Percentiles rank a stretch among this genome's conserved stretches.
Evolutionary conservation across 495 filamentous ascomycete species (phyloP).

Genomic region (Sporormia fimetaria): DNA sequence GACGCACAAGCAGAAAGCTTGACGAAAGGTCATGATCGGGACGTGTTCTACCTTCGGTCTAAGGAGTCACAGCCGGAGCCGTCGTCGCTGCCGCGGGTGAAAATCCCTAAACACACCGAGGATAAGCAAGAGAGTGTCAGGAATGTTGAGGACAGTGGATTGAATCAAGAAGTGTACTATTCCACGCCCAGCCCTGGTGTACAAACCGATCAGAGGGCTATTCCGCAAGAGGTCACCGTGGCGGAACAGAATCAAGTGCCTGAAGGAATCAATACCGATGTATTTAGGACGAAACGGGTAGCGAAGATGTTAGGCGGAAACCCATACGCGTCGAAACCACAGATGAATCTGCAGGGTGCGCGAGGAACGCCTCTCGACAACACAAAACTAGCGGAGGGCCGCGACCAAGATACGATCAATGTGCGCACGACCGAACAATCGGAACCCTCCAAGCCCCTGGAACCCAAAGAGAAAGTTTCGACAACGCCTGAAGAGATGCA

Average conservation of each 20-base stretch:
- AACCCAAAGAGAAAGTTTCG: constrained; percentile 9
- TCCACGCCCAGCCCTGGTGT: constrained; percentile 28
- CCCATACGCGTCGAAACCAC: constrained; percentile 21
- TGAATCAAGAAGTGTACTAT: constrained; percentile 51
- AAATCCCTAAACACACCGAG: constrained; percentile 46
- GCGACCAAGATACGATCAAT: constrained; percentile 37
- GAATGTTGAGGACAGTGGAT: constrained; percentile 30
- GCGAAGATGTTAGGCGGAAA: constrained; percentile 42
- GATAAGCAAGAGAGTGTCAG: constrained; percentile 34
- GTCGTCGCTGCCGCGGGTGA: constrained; percentile 47
- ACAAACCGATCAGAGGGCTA: constrained; percentile 8
- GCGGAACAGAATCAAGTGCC: constrained; percentile 38
- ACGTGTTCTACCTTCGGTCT: constrained; percentile 49
- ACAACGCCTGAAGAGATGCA: constrained; percentile 22
- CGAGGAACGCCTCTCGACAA: constrained; percentile 30
- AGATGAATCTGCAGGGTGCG: constrained; percentile 25
- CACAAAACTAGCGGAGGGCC: constrained; percentile 23
- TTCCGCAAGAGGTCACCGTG: constrained; percentile 19
- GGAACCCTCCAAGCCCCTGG: constrained; percentile 9
- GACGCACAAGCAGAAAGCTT: constrained; percentile 23
- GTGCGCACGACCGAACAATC: constrained; percentile 28
- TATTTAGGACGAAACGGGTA: constrained; percentile 52
- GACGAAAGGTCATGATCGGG: constrained; percentile 38
- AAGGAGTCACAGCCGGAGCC: constrained; percentile 35
- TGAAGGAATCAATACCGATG: constrained; percentile 47